These are phyloP conservation scores for Zangia roseola DNA, from an alignment of 768 basidiomycete genomes.

Conservation along the genomic window DNA sequence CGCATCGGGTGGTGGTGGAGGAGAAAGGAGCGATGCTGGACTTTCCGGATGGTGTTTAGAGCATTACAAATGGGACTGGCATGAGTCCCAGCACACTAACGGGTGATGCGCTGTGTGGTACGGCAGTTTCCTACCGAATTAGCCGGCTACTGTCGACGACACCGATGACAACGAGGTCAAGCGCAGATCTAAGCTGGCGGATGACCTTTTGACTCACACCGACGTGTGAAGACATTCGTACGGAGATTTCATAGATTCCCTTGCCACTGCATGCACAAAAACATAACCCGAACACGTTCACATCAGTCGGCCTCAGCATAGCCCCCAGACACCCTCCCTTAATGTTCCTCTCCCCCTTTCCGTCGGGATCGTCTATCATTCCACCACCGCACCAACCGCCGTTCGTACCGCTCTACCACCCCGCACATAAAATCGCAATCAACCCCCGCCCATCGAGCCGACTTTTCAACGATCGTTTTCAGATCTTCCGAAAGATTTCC, in stretches of 20 bases:
- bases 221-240: slow-evolving; percentile 9
- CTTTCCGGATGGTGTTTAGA: slow-evolving; percentile 17
- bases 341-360: slow-evolving; percentile 13
- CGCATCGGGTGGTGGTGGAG: slow-evolving; percentile 47
- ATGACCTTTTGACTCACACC: slow-evolving; percentile 5
- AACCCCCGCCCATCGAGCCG: slow-evolving; percentile 56
- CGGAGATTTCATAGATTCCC: slow-evolving; percentile 1
- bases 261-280: not conserved
- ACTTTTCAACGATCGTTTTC: slow-evolving; percentile 48
- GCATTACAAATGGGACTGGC: slow-evolving; percentile 38
- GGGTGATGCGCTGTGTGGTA: not conserved
- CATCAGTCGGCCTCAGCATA: not conserved
- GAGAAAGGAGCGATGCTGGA: slow-evolving; percentile 21
- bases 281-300: not conserved
- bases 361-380: slow-evolving; percentile 24
- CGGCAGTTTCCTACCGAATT: slow-evolving; percentile 22
- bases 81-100: slow-evolving; percentile 7
- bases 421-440: slow-evolving; percentile 47
- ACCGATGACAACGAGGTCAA: slow-evolving; percentile 8
- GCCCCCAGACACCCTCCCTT: slow-evolving; percentile 12
- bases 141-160: slow-evolving; percentile 10
- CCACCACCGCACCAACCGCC: slow-evolving; percentile 56
- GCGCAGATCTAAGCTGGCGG: too few species aligned
- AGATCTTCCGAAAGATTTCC: slow-evolving; percentile 57
- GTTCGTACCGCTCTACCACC: slow-evolving; percentile 66